Evolutionary conservation across 495 filamentous ascomycete species (phyloP).

Genomic region (Elaphomyces granulatus): DNA sequence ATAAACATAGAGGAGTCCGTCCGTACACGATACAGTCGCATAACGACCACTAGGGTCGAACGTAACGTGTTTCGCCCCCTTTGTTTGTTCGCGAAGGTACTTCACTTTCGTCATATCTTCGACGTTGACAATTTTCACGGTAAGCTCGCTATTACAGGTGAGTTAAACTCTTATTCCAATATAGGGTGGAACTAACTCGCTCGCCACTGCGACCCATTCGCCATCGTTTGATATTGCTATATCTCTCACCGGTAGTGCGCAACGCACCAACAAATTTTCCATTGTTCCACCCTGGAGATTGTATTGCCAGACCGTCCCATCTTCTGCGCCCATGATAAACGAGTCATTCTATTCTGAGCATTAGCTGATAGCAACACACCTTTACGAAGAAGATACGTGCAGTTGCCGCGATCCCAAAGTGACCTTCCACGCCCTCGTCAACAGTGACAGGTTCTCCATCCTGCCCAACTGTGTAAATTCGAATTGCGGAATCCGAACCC

Average conservation of each 20-base stretch:
- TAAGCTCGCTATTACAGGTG: conserved; percentile 46
- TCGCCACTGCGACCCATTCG: conserved; percentile 87
- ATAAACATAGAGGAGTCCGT: conserved; percentile 81
- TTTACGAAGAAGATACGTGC: conserved; percentile 27
- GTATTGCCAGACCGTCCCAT: conserved; percentile 85
- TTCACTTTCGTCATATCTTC: conserved; percentile 60
- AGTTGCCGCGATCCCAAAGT: conserved; percentile 58
- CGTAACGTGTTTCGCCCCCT: conserved; percentile 75
- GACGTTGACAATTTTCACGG: conserved; percentile 73
- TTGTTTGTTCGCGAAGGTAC: conserved; percentile 65
- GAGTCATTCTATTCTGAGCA: conserved; percentile 59
- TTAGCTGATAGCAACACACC: neutral
- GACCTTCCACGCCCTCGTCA: conserved; percentile 73
- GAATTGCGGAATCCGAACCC: conserved; percentile 78
- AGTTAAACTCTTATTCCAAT: no score
- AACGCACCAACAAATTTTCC: conserved; percentile 67
- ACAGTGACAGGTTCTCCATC: conserved; percentile 85
- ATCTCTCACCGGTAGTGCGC: conserved; percentile 70
- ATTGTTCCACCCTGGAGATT: conserved; percentile 60
- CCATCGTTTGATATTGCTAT: conserved; percentile 70
- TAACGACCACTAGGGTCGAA: conserved; percentile 72
- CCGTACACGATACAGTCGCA: conserved; percentile 69
- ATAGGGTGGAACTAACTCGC: conserved; percentile 69
- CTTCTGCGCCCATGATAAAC: conserved; percentile 79
- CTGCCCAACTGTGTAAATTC: conserved; percentile 76